Evolutionary conservation across 2,329 filamentous ascomycete genomes (phyloP).

Genomic region (Xylaria sp.): DNA sequence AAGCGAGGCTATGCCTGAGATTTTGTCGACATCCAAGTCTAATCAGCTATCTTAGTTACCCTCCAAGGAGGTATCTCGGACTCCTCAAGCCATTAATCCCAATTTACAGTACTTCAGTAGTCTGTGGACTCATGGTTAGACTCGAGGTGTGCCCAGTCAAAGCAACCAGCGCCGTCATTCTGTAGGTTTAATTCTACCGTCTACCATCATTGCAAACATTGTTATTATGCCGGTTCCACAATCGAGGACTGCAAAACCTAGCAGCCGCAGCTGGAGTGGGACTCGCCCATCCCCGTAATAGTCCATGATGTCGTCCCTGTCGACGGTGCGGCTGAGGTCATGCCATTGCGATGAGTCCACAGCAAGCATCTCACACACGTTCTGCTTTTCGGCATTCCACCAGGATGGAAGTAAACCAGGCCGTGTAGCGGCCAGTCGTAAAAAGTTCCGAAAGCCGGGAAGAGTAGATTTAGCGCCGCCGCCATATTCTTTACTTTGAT

Average conservation of each 20-base stretch:
- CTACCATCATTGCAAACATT: constrained; percentile 38
- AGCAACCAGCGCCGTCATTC: background rate
- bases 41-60: background rate
- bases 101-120: background rate
- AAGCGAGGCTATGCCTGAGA: background rate
- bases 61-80: background rate
- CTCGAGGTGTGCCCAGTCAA: background rate
- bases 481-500: too few species aligned
- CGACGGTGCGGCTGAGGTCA: constrained; percentile 15
- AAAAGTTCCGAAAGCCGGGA: constrained; percentile 27
- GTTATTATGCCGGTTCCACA: constrained; percentile 41
- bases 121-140: background rate
- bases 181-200: background rate
- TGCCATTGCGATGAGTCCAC: constrained; percentile 18
- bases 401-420: constrained; percentile 30
- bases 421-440: constrained; percentile 13
- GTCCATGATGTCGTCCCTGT: constrained; percentile 41
- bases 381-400: constrained; percentile 29
- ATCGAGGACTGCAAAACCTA: constrained; percentile 55
- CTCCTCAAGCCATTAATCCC: background rate
- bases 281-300: constrained; percentile 56
- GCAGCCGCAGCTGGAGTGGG: constrained; percentile 62
- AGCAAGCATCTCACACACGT: constrained; percentile 25
- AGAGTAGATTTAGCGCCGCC: constrained; percentile 16
- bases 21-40: background rate